A percentile compares a stretch with the other conserved stretches of the same genome.
Evolutionary conservation across 176 grass and related monocot genomes (phyloP).

Genomic region (Rhynchospora breviuscula): DNA sequence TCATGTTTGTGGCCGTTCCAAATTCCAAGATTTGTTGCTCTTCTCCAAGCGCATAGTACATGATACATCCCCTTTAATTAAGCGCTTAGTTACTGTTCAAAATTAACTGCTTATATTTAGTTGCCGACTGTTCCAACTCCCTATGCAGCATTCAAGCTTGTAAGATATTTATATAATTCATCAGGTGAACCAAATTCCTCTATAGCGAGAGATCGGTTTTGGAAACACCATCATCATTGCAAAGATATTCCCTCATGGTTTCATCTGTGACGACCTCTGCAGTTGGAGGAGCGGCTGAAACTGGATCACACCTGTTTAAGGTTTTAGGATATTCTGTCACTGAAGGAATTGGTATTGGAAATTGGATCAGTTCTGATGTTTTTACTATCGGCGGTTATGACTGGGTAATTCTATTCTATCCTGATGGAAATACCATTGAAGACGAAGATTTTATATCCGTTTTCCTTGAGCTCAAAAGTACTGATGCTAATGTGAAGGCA

Average conservation of each 20-base stretch:
- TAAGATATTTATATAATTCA: no score
- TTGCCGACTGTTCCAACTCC: no score
- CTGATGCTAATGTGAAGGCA: background rate
- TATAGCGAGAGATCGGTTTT: no score
- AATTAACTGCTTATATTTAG: no score
- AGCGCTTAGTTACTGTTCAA: no score
- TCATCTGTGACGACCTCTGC: background rate
- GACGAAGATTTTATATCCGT: background rate
- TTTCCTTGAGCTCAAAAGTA: background rate
- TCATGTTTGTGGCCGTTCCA: no score
- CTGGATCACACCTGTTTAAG: slow-evolving; percentile 3
- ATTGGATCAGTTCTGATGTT: background rate
- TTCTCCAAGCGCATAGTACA: no score
- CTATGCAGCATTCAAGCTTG: no score
- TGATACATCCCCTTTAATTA: no score
- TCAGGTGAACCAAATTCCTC: no score
- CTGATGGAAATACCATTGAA: background rate
- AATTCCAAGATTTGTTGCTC: no score
- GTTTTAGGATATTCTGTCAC: background rate
- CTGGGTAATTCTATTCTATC: background rate
- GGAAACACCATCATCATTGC: background rate
- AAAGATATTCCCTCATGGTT: background rate
- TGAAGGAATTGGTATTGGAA: background rate
- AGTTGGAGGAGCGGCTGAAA: background rate
- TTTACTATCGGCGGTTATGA: background rate